A percentile compares a stretch with the other conserved stretches of the same genome.
Evolutionary conservation across 2,329 filamentous ascomycete genomes (phyloP).

Genomic region (Aspergillus niger): DNA sequence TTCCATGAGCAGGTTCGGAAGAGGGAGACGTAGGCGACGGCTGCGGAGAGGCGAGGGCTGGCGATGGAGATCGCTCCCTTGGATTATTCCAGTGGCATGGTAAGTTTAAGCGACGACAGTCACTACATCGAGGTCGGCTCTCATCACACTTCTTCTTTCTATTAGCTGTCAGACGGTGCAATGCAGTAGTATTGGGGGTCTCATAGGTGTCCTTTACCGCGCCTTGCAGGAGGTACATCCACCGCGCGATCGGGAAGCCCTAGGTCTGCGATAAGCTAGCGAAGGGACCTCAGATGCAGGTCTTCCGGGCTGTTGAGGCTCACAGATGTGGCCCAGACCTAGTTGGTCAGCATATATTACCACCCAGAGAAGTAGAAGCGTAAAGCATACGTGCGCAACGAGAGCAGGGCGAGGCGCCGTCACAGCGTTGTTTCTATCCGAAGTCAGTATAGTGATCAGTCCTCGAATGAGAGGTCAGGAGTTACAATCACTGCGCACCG

Average conservation of each 20-base stretch:
- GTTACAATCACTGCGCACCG: neutral
- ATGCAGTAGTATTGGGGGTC: too few relatives aligned
- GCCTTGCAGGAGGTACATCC: slow-evolving; percentile 31
- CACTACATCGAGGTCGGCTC: slow-evolving; percentile 26
- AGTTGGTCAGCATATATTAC: neutral
- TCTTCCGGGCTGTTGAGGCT: slow-evolving; percentile 18
- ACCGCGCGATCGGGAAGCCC: slow-evolving; percentile 28
- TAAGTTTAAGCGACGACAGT: slow-evolving; percentile 30
- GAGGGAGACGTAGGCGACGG: neutral
- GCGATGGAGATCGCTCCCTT: too few relatives aligned
- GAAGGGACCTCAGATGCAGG: neutral
- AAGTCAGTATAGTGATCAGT: neutral
- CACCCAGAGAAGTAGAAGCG: neutral
- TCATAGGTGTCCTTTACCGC: slow-evolving; percentile 15
- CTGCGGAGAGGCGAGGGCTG: too few relatives aligned
- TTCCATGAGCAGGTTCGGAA: slow-evolving; percentile 7
- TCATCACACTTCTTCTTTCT: slow-evolving; percentile 33
- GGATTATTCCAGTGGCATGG: slow-evolving; percentile 21
- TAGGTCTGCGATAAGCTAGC: slow-evolving; percentile 19
- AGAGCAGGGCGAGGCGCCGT: slow-evolving; percentile 27
- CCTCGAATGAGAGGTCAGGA: neutral
- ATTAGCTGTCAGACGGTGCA: too few relatives aligned
- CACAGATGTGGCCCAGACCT: slow-evolving; percentile 29
- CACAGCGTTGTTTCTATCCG: slow-evolving; percentile 32
- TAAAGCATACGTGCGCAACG: slow-evolving; percentile 26